Conservation (phyloP, 495 filamentous ascomycete species). For the Sordaria brevicollis region DNA sequence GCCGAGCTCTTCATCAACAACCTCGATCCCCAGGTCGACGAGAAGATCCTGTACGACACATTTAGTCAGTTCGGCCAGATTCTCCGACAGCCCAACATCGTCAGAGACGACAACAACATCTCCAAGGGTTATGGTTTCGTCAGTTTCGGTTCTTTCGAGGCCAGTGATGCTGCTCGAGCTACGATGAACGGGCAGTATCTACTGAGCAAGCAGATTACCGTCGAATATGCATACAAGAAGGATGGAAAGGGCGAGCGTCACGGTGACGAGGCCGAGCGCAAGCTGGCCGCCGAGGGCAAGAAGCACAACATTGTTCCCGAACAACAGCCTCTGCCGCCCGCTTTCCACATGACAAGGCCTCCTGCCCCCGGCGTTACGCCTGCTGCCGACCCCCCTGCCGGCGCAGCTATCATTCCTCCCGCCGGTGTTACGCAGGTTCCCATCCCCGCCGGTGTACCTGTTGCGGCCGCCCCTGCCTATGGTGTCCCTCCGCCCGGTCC, state of each 20-base stretch:
- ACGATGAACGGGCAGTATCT: constrained; percentile 97
- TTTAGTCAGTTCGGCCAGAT: constrained; percentile 89
- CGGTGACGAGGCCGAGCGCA: constrained; percentile 87
- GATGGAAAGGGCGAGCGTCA: constrained; percentile 96
- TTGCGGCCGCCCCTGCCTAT: constrained; percentile 11
- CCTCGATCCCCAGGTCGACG: constrained; percentile 86
- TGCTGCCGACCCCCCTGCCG: constrained; percentile 17
- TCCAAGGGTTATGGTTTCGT: constrained; percentile 97
- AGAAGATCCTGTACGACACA: constrained; percentile 94
- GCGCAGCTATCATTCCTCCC: constrained; percentile 11
- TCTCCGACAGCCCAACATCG: constrained; percentile 79
- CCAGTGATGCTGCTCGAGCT: constrained; percentile 79
- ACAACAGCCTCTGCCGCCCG: constrained; percentile 49
- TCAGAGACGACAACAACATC: constrained; percentile 80
- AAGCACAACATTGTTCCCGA: constrained; percentile 83
- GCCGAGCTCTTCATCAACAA: constrained; percentile 97
- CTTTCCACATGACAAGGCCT: constrained; percentile 33
- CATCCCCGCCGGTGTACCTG: constrained; percentile 1
- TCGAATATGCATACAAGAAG: constrained; percentile 99
- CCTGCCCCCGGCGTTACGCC: constrained; percentile 6
- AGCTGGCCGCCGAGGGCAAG: constrained; percentile 83
- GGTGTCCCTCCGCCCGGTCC: constrained; percentile 37
- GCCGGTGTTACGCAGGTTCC: constrained; percentile 1
- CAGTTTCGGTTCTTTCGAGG: constrained; percentile 88
- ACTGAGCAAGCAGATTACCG: constrained; percentile 90